These are phyloP conservation scores for Syncephalastrum sp. DNA, from an alignment of 371 early-diverging fungal genomes.

Conservation along the genomic window DNA sequence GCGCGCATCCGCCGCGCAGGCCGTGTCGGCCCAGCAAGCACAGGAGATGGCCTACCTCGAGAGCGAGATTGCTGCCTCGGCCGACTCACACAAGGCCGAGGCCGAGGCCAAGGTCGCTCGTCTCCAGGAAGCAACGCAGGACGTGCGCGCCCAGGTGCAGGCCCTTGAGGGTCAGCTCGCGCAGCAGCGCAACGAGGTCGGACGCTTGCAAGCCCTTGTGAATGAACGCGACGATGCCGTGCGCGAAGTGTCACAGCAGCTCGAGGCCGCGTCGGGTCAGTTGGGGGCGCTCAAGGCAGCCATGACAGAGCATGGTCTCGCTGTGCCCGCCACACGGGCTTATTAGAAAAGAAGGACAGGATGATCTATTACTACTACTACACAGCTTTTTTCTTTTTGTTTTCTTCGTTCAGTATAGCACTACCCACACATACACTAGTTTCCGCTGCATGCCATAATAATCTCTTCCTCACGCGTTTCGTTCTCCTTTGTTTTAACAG, in stretches of 20 bases:
- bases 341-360: too few species aligned
- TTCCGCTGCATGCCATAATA: too few species aligned
- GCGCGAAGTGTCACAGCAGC: slow-evolving; percentile 37
- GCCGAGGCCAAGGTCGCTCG: slow-evolving; percentile 55
- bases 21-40: slow-evolving; percentile 37
- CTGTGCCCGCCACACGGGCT: slow-evolving; percentile 1
- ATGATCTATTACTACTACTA: too few species aligned
- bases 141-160: slow-evolving; percentile 52
- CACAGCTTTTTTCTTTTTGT: too few species aligned
- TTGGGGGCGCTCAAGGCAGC: slow-evolving; percentile 58
- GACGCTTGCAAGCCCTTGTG: slow-evolving; percentile 37
- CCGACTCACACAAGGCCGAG: slow-evolving; percentile 31
- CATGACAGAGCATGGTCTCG: slow-evolving; percentile 50
- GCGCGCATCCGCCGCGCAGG: slow-evolving; percentile 42
- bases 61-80: slow-evolving; percentile 3
- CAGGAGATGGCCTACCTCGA: slow-evolving; percentile 24
- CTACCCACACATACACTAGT: too few species aligned
- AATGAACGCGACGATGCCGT: slow-evolving; percentile 52
- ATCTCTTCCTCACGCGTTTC: too few species aligned
- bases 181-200: slow-evolving; percentile 44
- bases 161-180: slow-evolving; percentile 45
- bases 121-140: slow-evolving; percentile 53
- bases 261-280: slow-evolving; percentile 58
- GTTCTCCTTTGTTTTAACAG: too few species aligned
- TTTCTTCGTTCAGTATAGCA: too few species aligned